These are phyloP conservation scores for Zygoascus sp. DNA, from an alignment of 1,139 yeast genomes.

Conservation along the genomic window DNA sequence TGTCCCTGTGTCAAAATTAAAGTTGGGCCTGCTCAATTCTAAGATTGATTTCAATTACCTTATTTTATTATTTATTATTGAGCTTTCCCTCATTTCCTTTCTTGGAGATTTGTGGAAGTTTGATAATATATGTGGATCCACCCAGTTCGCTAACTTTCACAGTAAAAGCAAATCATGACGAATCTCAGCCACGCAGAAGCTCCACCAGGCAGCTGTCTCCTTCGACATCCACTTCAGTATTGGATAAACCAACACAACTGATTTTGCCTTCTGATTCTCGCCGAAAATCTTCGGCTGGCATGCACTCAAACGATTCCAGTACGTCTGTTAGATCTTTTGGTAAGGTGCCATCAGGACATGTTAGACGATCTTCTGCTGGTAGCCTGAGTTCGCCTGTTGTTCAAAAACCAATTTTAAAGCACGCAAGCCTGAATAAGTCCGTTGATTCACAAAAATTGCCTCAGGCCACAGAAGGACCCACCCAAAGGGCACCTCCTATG, in stretches of 20 bases:
- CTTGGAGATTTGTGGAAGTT: not conserved
- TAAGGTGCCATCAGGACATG: not conserved
- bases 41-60: not conserved
- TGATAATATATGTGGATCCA: not conserved
- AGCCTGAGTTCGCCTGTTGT: not conserved
- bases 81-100: not conserved
- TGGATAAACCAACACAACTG: constrained; percentile 18
- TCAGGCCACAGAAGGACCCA: not conserved
- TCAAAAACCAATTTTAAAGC: not conserved
- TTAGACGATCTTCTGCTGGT: not conserved
- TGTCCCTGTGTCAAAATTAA: not conserved
- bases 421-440: not conserved
- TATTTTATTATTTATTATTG: not conserved
- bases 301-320: constrained; percentile 1
- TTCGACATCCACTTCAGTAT: not conserved
- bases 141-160: not conserved
- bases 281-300: constrained; percentile 22
- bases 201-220: not conserved
- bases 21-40: not conserved
- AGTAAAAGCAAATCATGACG: not conserved
- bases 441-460: not conserved
- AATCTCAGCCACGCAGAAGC: not conserved
- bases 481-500: not conserved
- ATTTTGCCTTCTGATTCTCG: constrained; percentile 32
- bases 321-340: not conserved